Conservation (phyloP, 352 stramenopile genomes). For the Pythium guiyangense region DNA sequence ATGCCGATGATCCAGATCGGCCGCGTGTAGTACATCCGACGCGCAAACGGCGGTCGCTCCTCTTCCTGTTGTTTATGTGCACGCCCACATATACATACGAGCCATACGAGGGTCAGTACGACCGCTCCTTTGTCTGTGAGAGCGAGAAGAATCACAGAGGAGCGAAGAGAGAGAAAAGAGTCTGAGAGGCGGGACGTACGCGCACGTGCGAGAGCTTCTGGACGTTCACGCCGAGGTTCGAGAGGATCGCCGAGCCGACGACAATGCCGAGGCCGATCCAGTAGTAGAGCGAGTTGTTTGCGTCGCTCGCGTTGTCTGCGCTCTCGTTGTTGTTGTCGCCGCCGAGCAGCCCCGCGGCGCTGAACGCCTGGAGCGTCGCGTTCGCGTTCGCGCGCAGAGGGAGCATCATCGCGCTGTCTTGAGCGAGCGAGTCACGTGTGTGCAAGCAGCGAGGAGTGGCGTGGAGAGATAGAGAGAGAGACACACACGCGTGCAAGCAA, state of each 20-base stretch:
- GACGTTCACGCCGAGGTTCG: slow-evolving; percentile 83
- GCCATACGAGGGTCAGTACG: background rate
- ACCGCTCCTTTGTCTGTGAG: no score
- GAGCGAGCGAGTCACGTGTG: no score
- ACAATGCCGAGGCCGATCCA: slow-evolving; percentile 82
- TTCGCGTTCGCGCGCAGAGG: slow-evolving; percentile 8
- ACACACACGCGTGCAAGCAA: no score
- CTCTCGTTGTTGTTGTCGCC: background rate
- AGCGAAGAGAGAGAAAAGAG: background rate
- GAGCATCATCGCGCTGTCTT: slow-evolving; percentile 11
- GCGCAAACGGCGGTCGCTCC: slow-evolving; percentile 51
- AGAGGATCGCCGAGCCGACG: slow-evolving; percentile 75
- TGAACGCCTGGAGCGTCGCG: slow-evolving; percentile 11
- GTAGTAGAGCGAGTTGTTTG: slow-evolving; percentile 62
- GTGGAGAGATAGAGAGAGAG: no score
- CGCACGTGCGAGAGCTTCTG: slow-evolving; percentile 84
- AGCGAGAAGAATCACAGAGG: no score
- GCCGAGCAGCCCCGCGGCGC: slow-evolving; percentile 7
- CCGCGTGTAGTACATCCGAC: slow-evolving; percentile 79
- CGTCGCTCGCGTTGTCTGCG: slow-evolving; percentile 13
- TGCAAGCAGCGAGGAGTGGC: no score
- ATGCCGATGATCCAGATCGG: no score
- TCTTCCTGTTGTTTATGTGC: slow-evolving; percentile 42
- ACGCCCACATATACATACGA: slow-evolving; percentile 6
- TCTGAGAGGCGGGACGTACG: slow-evolving; percentile 24